Percentiles rank a stretch among this genome's conserved stretches.
phyloP scores from a whole-genome alignment of 1,284 basidiomycete genomes.

The Xerocomus cyaneibrunnescens region DNA sequence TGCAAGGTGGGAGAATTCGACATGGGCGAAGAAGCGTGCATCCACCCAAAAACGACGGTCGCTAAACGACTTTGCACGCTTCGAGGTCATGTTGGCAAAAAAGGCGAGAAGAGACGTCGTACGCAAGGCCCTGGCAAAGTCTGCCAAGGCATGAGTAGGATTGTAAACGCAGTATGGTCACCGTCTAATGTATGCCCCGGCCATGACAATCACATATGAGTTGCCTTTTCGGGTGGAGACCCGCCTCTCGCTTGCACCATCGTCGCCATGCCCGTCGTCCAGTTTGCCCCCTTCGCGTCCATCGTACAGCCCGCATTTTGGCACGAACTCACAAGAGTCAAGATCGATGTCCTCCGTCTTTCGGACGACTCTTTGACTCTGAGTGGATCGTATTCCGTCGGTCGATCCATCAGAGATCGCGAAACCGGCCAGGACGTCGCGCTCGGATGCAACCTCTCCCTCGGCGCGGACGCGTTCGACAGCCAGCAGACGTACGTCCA shows the following conservation, averaged over 20 bases:
- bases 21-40: slow-evolving; percentile 91
- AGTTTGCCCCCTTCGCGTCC: slow-evolving; percentile 87
- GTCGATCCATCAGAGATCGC: slow-evolving; percentile 71
- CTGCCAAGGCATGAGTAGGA: slow-evolving; percentile 20
- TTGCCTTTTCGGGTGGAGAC: slow-evolving; percentile 11
- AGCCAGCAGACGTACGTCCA: slow-evolving; percentile 39
- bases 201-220: too few species aligned
- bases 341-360: slow-evolving; percentile 89
- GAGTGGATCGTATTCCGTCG: slow-evolving; percentile 67
- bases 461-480: slow-evolving; percentile 61
- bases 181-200: too few species aligned
- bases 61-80: slow-evolving; percentile 91
- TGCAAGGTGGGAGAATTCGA: slow-evolving; percentile 79
- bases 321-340: slow-evolving; percentile 86
- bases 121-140: slow-evolving; percentile 59
- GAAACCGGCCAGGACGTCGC: slow-evolving; percentile 66
- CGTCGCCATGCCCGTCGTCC: slow-evolving; percentile 56
- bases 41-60: slow-evolving; percentile 77
- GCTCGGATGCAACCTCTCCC: slow-evolving; percentile 57
- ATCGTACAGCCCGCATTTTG: slow-evolving; percentile 91
- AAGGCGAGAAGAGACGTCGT: slow-evolving; percentile 72
- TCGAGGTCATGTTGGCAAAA: slow-evolving; percentile 73
- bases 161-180: too few species aligned
- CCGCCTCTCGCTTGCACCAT: neutral
- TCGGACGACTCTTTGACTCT: slow-evolving; percentile 73